phyloP scores from a whole-genome alignment of 108 stramenopile genomes.

The Nannochloropsis oceanica region DNA sequence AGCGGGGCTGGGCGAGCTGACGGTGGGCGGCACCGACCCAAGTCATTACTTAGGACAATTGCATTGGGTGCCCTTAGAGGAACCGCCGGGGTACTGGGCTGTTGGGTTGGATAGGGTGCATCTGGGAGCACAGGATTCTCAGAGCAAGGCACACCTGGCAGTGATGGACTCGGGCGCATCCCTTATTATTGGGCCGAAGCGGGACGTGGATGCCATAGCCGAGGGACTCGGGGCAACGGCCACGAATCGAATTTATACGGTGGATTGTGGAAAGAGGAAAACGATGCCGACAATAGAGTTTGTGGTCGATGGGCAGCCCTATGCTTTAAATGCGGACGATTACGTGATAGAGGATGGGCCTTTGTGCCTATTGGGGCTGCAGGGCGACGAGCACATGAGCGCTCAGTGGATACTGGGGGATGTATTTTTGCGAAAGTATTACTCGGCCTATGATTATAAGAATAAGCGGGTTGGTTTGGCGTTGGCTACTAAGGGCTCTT shows the following conservation, averaged over 20 bases:
- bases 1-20: slow-evolving; percentile 65
- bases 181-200: background rate
- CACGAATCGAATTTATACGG: background rate
- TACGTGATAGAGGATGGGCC: slow-evolving; percentile 43
- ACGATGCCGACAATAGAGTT: slow-evolving; percentile 24
- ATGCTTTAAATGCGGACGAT: slow-evolving; percentile 55
- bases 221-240: background rate
- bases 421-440: slow-evolving; percentile 87
- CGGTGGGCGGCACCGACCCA: slow-evolving; percentile 75
- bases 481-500: background rate
- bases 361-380: slow-evolving; percentile 74
- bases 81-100: background rate
- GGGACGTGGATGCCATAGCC: background rate
- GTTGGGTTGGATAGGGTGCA: background rate
- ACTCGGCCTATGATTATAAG: slow-evolving; percentile 76
- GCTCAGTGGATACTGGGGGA: slow-evolving; percentile 75
- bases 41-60: background rate
- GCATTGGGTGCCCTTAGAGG: background rate
- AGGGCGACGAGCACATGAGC: slow-evolving; percentile 63
- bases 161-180: background rate
- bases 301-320: slow-evolving; percentile 47
- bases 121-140: background rate
- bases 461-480: slow-evolving; percentile 74
- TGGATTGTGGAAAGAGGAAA: background rate
- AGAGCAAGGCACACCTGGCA: background rate